Base-by-base conservation (phyloP, 2,329 filamentous ascomycete genomes). In the Nothophoma quercina region DNA sequence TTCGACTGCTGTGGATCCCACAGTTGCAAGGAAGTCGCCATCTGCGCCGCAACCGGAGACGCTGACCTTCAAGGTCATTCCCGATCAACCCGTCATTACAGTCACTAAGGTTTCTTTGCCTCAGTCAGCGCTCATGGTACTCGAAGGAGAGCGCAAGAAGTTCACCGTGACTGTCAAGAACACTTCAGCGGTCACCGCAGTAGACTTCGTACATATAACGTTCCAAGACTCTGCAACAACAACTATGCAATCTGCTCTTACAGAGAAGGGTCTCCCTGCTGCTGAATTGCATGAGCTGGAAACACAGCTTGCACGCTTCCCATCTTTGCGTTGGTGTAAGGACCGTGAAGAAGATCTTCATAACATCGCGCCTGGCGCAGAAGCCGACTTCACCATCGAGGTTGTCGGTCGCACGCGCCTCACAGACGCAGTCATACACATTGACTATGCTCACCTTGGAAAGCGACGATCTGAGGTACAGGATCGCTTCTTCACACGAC, bases 211-310 rank as follows among this genome's bases (percentile, higher is more conserved):
- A 28, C 81, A 95, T 21, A 91, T 97, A 54, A 93, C 91, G 0
- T 96, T 96, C 70, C 88, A 92, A 62, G 92, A 97, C 75, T 96
- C 92, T 1, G 93, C 91, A 0, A 91, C 91, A 56, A 83, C 82
- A 6, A 86, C 90, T 7, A 79, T 96, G 13, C 90, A 93, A 64
- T 80, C 86, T 28, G 90, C 90, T 0, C 79, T 96, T 36, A 83
- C 79, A 45, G 91, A 87, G 65, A 89, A 90, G 66, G 90, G 96
- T 63, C 84, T 93, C 2, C 85, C 88, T 8, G 84, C 89, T 0
- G 85, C 88, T 2, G 92, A 96, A 67, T 77, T 95, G 5, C 93
- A 96, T 69, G 93, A 97, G 70, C 85, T 93, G 51, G 92, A 96
- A 70, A 79, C 91, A 41, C 88, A 93, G 54, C 79, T 96, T 35